Base-by-base conservation (phyloP, 495 filamentous ascomycete genomes). In the Halenospora varia region DNA sequence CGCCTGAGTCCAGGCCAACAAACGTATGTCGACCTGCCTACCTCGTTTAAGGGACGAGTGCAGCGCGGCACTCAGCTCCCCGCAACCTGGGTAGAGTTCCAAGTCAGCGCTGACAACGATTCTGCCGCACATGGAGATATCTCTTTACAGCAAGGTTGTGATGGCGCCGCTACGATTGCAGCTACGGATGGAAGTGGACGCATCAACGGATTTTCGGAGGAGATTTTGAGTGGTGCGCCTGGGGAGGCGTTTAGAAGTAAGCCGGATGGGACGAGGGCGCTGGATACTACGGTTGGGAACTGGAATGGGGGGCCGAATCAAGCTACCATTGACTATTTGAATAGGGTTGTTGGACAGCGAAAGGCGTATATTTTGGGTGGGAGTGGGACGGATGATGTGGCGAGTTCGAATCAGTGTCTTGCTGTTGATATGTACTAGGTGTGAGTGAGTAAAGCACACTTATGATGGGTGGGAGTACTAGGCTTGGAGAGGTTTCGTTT, bases 81-180 rank as follows among this genome's bases (percentile, higher is more conserved):
- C 0, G 65, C 70, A 11, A 76, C 73, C 2, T 76, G 73, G 73
- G 68, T 64, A 3, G 73, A 76, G 45, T 76, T 76, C 59, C 73
- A 76, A 58, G 59, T 75, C 55, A 62, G 63, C 11, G 73, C 73
- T 9, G 50, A 60, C 2, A 63, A 75, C 48, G 73, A 76, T 55
- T 61, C 61, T n/a, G 53, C 61, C 19, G 73, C 73, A 1, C 73
- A 76, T 55, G 73, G 73, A 23, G 73, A 76, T 55, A 69, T 76
- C 56, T 66, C 62, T 10, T 48, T 75, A 0, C 56, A 76, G 66
- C 73, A 76, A 49, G 73, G 73, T 0, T 75, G 71, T 48, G 73
- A 76, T 56, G 71, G 73, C 10, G 73, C 73, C 0, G 73, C 71
- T 3, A 73, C 69, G 3, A 70, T 76, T 19, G 60, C 61, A 19